Evolutionary conservation across 257 asterid genomes (phyloP).

Genomic region (Primulina eburnea): DNA sequence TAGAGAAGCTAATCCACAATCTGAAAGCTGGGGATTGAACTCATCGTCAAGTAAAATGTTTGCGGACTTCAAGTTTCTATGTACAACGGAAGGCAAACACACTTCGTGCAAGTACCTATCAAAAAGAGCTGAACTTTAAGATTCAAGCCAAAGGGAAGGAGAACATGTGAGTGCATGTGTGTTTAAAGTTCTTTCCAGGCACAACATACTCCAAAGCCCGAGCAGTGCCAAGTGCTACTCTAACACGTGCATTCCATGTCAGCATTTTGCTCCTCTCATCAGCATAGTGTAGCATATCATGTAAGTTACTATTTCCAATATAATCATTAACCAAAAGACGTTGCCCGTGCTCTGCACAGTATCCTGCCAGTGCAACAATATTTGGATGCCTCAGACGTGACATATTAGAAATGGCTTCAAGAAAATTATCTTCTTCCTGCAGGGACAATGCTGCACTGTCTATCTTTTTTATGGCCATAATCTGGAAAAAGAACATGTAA

Average conservation of each 20-base stretch:
- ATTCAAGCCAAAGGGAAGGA: slow-evolving; percentile 18
- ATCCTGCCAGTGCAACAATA: slow-evolving; percentile 80
- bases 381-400: slow-evolving; percentile 87
- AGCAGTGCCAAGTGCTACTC: slow-evolving; percentile 98
- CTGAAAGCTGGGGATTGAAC: slow-evolving; percentile 91
- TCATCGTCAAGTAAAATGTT: slow-evolving; percentile 91
- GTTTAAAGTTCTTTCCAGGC: slow-evolving; percentile 16
- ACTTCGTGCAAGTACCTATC: slow-evolving; percentile 98
- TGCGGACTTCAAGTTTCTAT: slow-evolving; percentile 90
- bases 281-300: slow-evolving; percentile 91
- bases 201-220: slow-evolving; percentile 90
- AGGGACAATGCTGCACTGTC: slow-evolving; percentile 84
- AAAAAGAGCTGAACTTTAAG: slow-evolving; percentile 24
- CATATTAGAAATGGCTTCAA: slow-evolving; percentile 89
- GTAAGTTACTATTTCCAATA: slow-evolving; percentile 78
- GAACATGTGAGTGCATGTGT: neutral
- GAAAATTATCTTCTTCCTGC: slow-evolving; percentile 90
- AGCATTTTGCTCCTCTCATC: slow-evolving; percentile 84
- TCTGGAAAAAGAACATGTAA: slow-evolving; percentile 38
- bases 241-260: slow-evolving; percentile 96
- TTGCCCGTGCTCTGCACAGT: slow-evolving; percentile 92
- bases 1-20: slow-evolving; percentile 86
- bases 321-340: slow-evolving; percentile 84
- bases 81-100: slow-evolving; percentile 91
- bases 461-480: slow-evolving; percentile 79